Conservation (phyloP, 495 filamentous ascomycete species). For the Trichocladium uniseriatum region DNA sequence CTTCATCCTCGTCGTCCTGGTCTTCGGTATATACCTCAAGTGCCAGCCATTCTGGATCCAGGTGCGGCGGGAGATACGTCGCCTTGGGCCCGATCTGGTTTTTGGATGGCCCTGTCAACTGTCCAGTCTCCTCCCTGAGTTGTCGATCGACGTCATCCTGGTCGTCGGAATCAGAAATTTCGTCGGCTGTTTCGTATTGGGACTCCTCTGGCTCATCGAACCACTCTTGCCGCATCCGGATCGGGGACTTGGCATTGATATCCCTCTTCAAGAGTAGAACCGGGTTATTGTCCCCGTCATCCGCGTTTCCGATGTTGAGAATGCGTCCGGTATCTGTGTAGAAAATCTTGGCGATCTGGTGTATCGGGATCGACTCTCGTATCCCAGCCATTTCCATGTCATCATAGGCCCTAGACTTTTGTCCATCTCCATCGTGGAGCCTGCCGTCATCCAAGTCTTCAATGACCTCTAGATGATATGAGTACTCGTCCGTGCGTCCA, state of each 20-base stretch:
- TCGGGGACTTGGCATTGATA: conserved; percentile 60
- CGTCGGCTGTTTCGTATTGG: neutral
- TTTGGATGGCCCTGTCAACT: neutral
- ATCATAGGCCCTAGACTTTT: conserved; percentile 56
- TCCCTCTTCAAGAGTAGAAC: conserved; percentile 84
- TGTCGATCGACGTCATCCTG: conserved; percentile 64
- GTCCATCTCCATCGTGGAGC: conserved; percentile 71
- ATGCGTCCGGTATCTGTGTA: conserved; percentile 95
- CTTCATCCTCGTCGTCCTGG: conserved; percentile 39
- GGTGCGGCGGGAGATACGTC: conserved; percentile 64
- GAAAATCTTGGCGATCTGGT: conserved; percentile 92
- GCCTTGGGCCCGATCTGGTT: conserved; percentile 22
- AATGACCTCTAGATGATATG: conserved; percentile 80
- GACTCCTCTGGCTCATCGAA: conserved; percentile 4
- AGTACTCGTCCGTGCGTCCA: conserved; percentile 52
- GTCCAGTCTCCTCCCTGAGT: conserved; percentile 42
- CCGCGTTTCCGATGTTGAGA: conserved; percentile 73
- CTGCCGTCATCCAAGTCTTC: conserved; percentile 92
- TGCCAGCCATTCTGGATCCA: conserved; percentile 94
- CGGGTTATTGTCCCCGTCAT: conserved; percentile 69
- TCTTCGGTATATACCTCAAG: conserved; percentile 74
- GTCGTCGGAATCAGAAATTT: conserved; percentile 18
- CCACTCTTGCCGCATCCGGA: conserved; percentile 25
- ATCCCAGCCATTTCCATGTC: conserved; percentile 68
- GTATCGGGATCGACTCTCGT: conserved; percentile 73